phyloP scores from a whole-genome alignment of 2,329 filamentous ascomycete species.

The Pseudocercospora fijiensis region DNA sequence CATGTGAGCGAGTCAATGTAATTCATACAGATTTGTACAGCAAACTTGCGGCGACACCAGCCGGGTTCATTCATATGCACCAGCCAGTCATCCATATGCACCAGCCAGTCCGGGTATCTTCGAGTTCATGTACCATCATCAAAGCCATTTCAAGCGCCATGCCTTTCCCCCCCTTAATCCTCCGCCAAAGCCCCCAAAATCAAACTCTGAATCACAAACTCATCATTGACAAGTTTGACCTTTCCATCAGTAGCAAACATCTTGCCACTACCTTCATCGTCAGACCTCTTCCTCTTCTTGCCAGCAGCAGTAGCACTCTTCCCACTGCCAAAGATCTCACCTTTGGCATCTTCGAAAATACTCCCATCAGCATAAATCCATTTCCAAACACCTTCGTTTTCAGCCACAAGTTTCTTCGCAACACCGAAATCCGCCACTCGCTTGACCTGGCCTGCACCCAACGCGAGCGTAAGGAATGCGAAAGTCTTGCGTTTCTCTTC shows the following conservation, averaged over 20 bases:
- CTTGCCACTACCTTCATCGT: slow-evolving; percentile 12
- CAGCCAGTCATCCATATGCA: not conserved
- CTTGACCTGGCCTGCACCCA: slow-evolving; percentile 68
- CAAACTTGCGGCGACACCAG: not conserved
- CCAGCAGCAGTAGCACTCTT: slow-evolving; percentile 17
- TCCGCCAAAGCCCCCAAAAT: slow-evolving; percentile 76
- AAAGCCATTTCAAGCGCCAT: not conserved
- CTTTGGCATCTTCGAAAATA: slow-evolving; percentile 54
- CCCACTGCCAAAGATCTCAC: slow-evolving; percentile 45
- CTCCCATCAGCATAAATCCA: slow-evolving; percentile 78
- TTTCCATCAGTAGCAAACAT: slow-evolving; percentile 46
- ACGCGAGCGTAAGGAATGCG: slow-evolving; percentile 73
- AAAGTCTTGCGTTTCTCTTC: slow-evolving; percentile 68
- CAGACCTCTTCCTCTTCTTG: slow-evolving; percentile 48
- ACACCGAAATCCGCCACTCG: slow-evolving; percentile 65
- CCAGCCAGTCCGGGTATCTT: not conserved
- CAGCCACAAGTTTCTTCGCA: slow-evolving; percentile 59
- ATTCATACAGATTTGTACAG: slow-evolving; percentile 13
- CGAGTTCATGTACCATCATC: not conserved
- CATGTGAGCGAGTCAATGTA: not conserved
- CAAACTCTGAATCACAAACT: slow-evolving; percentile 87
- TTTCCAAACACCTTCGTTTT: slow-evolving; percentile 60
- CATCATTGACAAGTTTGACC: slow-evolving; percentile 72
- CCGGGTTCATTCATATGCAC: not conserved
- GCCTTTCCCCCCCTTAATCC: slow-evolving; percentile 43